A percentile compares a stretch with the other conserved stretches of the same genome.
phyloP scores from a whole-genome alignment of 2,329 filamentous ascomycete species.

The Fusarium sarcochroum region DNA sequence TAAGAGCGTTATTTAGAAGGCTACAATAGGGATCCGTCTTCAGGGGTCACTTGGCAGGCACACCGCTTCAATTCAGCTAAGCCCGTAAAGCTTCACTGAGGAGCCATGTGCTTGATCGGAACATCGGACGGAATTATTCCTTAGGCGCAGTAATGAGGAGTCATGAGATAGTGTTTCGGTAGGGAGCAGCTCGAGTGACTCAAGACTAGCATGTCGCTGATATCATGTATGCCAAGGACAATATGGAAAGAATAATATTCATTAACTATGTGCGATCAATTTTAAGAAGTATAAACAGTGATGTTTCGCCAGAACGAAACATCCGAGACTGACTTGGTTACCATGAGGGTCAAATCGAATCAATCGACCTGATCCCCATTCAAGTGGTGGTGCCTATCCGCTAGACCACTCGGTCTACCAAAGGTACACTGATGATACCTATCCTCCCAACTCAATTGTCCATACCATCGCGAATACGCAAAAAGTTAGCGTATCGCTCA shows the following conservation, averaged over 20 bases:
- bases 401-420: background rate
- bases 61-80: background rate
- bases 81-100: background rate
- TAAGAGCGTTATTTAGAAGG: background rate
- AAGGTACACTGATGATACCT: background rate
- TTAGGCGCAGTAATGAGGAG: background rate
- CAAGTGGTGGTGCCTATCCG: background rate
- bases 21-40: background rate
- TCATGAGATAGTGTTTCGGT: too few species aligned
- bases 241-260: background rate
- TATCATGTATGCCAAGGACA: background rate
- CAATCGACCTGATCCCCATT: background rate
- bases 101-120: background rate
- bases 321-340: background rate
- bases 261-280: background rate
- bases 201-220: background rate
- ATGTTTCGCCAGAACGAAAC: background rate
- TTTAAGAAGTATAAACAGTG: background rate
- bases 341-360: background rate
- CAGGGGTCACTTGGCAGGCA: background rate
- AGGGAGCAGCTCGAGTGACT: background rate
- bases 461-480: slow-evolving; percentile 62
- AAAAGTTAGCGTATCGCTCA: slow-evolving; percentile 60
- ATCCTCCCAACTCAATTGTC: slow-evolving; percentile 30
- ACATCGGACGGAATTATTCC: background rate